phyloP scores from a whole-genome alignment of 2,329 filamentous ascomycete species.

The Colletotrichum scovillei region DNA sequence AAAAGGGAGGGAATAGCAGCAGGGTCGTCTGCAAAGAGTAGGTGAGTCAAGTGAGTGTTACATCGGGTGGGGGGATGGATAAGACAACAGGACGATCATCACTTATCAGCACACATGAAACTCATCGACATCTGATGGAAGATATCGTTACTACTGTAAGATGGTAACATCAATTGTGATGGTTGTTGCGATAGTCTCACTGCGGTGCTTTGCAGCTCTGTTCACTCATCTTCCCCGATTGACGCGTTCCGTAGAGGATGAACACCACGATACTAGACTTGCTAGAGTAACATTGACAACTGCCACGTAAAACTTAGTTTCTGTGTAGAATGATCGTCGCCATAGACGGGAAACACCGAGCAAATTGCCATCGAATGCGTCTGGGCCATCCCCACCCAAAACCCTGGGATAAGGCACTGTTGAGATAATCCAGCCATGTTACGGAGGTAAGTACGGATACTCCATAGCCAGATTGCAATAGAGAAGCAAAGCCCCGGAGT shows the following conservation, averaged over 20 bases:
- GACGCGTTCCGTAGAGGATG: background rate
- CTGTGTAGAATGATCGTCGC: background rate
- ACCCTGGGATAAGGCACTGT: background rate
- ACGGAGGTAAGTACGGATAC: too few relatives aligned
- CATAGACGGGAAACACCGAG: background rate
- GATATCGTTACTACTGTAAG: constrained; percentile 42
- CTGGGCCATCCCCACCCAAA: background rate
- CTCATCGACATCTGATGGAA: constrained; percentile 42
- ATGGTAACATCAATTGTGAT: constrained; percentile 46
- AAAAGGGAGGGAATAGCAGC: constrained; percentile 51
- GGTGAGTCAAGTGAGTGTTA: background rate
- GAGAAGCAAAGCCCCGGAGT: constrained; percentile 27
- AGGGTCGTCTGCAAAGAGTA: background rate
- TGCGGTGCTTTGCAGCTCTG: too few relatives aligned
- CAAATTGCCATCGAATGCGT: background rate
- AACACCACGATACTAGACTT: background rate
- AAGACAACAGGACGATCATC: constrained; percentile 45
- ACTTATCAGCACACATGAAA: constrained; percentile 40
- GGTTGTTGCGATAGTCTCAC: too few relatives aligned
- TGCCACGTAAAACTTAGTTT: background rate
- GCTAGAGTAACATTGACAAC: background rate
- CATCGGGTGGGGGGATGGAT: constrained; percentile 55
- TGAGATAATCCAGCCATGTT: background rate
- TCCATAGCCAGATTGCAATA: constrained; percentile 38
- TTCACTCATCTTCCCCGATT: background rate